Evolutionary conservation across 495 filamentous ascomycete species (phyloP), one percentile per base, ranked within the genome.

Genomic region (Thermothielavioides terrestris): DNA sequence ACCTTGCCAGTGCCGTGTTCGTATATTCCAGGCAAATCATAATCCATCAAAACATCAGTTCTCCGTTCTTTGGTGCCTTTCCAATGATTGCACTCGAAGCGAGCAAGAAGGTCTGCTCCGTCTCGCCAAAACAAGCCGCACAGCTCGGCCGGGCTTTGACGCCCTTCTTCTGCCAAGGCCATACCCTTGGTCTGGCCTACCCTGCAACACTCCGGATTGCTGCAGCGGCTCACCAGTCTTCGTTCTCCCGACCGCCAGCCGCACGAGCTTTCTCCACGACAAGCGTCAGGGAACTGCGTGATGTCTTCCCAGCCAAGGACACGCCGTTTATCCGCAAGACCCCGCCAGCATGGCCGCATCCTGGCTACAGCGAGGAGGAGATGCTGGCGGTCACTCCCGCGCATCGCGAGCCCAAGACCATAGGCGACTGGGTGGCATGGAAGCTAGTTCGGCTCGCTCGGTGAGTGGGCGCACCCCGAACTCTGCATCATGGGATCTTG

Each of bases 291-390:
- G 65, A 58, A 14, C 64, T 76, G 17, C 58, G 54, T 8, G 73
- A 74, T 26, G 69, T 76, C 64, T 76, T 75, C 51, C 73, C 73
- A 1, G 49, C 51, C 28, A 73, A 70, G 36, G 72, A 73, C 46
- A 75, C 73, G 1, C 55, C 65, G 1, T 56, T 61, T 28, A 78
- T 80, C 52, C 61, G 66, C 11, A 54, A 63, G 45, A 78, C 76
- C 12, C 72, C 77, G 14, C 60, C 82, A 28, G 76, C 83, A 50
- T 88, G 84, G 83, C 72, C 76, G 1, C 85, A 89, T 62, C 84
- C 81, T 53, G 71, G 78, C 54, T 85, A 68, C 44, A 73, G 72
- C 12, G 63, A 75, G 57, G 45, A 69, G 53, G 71, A 74, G 58
- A 70, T 75, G 70, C 44, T 60, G 10, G 55, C 51, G n/a, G 67